Percentiles rank a stretch among this genome's conserved stretches.
These are phyloP conservation scores for Ogataea zsoltii DNA, from an alignment of 805 yeast species.

Conservation along the genomic window DNA sequence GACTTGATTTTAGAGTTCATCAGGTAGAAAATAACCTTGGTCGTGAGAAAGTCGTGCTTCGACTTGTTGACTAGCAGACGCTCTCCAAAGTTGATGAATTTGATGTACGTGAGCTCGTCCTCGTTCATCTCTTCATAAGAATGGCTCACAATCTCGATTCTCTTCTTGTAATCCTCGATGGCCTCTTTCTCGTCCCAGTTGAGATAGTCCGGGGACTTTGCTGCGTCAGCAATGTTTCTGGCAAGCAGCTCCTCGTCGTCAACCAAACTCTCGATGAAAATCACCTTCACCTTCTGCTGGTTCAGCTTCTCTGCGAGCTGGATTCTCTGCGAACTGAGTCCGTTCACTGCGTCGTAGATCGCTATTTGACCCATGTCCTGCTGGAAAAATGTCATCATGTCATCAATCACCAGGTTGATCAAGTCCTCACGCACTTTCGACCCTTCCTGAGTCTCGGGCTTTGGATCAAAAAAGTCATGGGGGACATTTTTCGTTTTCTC, in stretches of 20 bases:
- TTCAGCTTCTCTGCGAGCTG: slow-evolving; percentile 56
- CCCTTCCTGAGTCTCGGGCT: slow-evolving; percentile 47
- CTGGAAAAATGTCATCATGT: slow-evolving; percentile 68
- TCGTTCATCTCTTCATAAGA: slow-evolving; percentile 73
- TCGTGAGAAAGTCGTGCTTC: slow-evolving; percentile 83
- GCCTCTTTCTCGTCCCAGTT: slow-evolving; percentile 78
- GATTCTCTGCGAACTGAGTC: slow-evolving; percentile 65
- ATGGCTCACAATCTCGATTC: slow-evolving; percentile 68
- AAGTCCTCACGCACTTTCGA: slow-evolving; percentile 56
- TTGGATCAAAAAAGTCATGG: slow-evolving; percentile 67
- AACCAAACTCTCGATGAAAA: slow-evolving; percentile 86
- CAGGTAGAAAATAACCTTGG: slow-evolving; percentile 87
- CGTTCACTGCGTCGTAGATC: slow-evolving; percentile 94
- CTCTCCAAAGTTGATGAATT: slow-evolving; percentile 89
- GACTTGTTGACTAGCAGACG: slow-evolving; percentile 76
- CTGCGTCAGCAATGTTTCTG: slow-evolving; percentile 81
- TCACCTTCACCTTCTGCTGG: slow-evolving; percentile 63
- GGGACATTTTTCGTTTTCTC: slow-evolving; percentile 52
- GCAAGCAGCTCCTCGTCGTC: slow-evolving; percentile 69
- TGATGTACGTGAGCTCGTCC: slow-evolving; percentile 65
- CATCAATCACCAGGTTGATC: slow-evolving; percentile 63
- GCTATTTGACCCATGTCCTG: slow-evolving; percentile 90
- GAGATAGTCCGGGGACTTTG: slow-evolving; percentile 81
- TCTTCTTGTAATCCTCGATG: slow-evolving; percentile 68
- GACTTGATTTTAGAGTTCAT: slow-evolving; percentile 86